Evolutionary conservation across 331 rosid genomes (phyloP).

Genomic region (Malus hybrid): DNA sequence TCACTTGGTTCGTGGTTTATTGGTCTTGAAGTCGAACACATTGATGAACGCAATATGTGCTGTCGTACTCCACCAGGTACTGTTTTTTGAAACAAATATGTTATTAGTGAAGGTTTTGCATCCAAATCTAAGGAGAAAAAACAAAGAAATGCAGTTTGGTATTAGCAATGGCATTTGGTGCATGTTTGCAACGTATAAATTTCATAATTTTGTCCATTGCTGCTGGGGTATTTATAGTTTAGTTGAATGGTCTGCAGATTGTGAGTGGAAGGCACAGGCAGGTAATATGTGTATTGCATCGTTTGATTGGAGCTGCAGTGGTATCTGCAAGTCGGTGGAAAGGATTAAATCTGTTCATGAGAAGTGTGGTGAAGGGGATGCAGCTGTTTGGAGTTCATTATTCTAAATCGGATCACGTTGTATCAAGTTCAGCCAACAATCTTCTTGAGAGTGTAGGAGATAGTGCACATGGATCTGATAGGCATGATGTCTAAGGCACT

Average conservation of each 20-base stretch:
- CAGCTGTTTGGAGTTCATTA: conserved; percentile 79
- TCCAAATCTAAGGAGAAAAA: neutral
- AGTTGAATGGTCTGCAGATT: conserved; percentile 47
- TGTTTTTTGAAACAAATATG: neutral
- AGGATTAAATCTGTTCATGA: conserved; percentile 86
- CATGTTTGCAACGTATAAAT: neutral
- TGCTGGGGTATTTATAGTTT: conserved; percentile 10
- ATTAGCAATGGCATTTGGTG: neutral
- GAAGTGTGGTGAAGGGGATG: conserved; percentile 91
- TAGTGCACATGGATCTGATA: conserved; percentile 13
- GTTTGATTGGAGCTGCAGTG: conserved; percentile 98
- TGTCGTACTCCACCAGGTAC: conserved; percentile 98
- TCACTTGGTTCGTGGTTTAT: conserved; percentile 95
- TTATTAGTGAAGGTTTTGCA: neutral
- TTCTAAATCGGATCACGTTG: conserved; percentile 19
- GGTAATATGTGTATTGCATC: conserved; percentile 91
- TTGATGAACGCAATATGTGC: conserved; percentile 92
- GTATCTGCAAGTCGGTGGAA: conserved; percentile 98
- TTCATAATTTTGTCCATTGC: neutral
- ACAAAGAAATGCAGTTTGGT: neutral
- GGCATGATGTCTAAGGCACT: neutral
- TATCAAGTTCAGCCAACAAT: conserved; percentile 5
- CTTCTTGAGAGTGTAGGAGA: conserved; percentile 23
- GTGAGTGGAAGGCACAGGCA: conserved; percentile 99
- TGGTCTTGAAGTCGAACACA: conserved; percentile 96